Conservation (phyloP, 1,139 yeast genomes). For the Candida labiduridarum region DNA sequence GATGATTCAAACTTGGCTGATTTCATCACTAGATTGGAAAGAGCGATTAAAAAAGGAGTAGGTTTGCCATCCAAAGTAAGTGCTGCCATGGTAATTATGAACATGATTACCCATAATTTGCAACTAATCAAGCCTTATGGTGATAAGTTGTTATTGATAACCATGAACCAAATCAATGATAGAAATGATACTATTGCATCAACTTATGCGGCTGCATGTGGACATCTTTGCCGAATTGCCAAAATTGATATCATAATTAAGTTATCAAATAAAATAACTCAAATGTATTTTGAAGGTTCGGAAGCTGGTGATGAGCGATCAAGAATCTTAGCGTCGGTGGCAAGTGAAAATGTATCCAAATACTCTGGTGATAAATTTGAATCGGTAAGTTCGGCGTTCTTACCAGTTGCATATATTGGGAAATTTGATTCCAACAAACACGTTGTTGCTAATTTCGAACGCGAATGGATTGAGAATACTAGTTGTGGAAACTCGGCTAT, state of each 20-base stretch:
- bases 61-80: slow-evolving; percentile 93
- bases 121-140: slow-evolving; percentile 61
- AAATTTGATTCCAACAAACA: slow-evolving; percentile 61
- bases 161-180: slow-evolving; percentile 64
- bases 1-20: slow-evolving; percentile 56
- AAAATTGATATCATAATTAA: slow-evolving; percentile 53
- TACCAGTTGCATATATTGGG: slow-evolving; percentile 82
- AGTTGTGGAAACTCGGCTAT: slow-evolving; percentile 73
- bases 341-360: slow-evolving; percentile 68
- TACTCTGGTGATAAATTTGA: slow-evolving; percentile 73
- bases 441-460: slow-evolving; percentile 53
- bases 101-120: slow-evolving; percentile 61
- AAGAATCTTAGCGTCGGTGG: slow-evolving; percentile 58
- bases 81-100: slow-evolving; percentile 75
- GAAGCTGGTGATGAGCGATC: slow-evolving; percentile 50
- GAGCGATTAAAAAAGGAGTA: slow-evolving; percentile 65
- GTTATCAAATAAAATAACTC: slow-evolving; percentile 54
- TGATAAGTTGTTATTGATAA: slow-evolving; percentile 58
- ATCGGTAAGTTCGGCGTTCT: slow-evolving; percentile 60
- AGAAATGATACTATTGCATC: slow-evolving; percentile 72
- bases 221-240: slow-evolving; percentile 72
- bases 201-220: slow-evolving; percentile 81
- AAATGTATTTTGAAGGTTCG: slow-evolving; percentile 64
- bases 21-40: slow-evolving; percentile 50
- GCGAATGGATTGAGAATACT: slow-evolving; percentile 81